Conservation (phyloP, 306 rosid species). For the Cicer judaicum region DNA sequence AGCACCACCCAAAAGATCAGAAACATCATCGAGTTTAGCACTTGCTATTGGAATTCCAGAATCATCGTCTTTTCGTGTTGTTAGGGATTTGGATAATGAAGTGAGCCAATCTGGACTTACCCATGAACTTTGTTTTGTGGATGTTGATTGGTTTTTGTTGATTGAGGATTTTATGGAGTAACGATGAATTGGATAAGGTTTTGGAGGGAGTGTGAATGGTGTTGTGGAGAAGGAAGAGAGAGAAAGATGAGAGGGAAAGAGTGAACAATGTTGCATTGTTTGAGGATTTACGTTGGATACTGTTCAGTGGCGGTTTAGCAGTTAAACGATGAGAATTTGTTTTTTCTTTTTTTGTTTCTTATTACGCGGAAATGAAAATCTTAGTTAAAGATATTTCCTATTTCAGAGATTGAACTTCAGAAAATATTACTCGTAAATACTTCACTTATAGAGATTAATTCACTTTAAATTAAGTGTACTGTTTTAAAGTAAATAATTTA, state of each 20-base stretch:
- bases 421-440: too few relatives aligned
- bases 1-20: slow-evolving; percentile 94
- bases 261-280: slow-evolving; percentile 53
- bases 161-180: slow-evolving; percentile 60
- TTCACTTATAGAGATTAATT: too few relatives aligned
- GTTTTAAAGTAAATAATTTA: too few relatives aligned
- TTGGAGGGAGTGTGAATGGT: slow-evolving; percentile 29
- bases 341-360: background rate
- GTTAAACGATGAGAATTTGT: slow-evolving; percentile 4
- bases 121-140: slow-evolving; percentile 66
- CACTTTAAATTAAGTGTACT: too few relatives aligned
- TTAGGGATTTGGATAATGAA: slow-evolving; percentile 64
- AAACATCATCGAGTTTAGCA: slow-evolving; percentile 88
- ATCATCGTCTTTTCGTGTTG: slow-evolving; percentile 59
- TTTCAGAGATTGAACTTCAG: too few relatives aligned
- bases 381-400: too few relatives aligned
- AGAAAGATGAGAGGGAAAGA: slow-evolving; percentile 48
- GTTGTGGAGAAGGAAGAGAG: slow-evolving; percentile 46
- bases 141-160: slow-evolving; percentile 49
- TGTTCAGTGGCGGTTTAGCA: background rate
- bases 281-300: background rate
- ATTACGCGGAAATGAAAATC: too few relatives aligned
- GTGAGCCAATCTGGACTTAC: slow-evolving; percentile 98
- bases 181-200: slow-evolving; percentile 42
- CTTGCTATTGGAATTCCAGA: slow-evolving; percentile 78